Evolutionary conservation across 345 rosid genomes (phyloP), one percentile per base, ranked within the genome.

Genomic region (Citrus sp.): DNA sequence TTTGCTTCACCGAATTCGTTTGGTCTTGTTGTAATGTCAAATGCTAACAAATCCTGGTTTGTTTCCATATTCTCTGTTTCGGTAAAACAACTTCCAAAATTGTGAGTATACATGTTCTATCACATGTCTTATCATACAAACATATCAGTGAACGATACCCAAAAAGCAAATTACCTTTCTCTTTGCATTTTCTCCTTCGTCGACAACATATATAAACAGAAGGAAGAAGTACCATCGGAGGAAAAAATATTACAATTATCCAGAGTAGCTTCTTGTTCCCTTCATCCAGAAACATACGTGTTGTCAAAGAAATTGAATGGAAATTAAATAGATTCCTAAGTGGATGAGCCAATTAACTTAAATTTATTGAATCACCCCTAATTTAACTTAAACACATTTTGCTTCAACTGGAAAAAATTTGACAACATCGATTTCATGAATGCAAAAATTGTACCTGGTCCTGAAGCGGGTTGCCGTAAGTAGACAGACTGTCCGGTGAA

Each of bases 11-110:
- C 40, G 9, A 38, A 38, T 38, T 38, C 42, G 10, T 54, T 18
- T 8, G 7, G 22, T 5, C 74, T 40, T 10, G 24, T 42, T 1
- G 10, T 32, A 32, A 73, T 24, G 28, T 79, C 78, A 59, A 79
- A 79, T 42, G 56, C 67, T 28, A 79, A 59, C 68, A 79, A 56
- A 59, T 79, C 82, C 69, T 73, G 60, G 73, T 28, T 40, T 67
- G 76, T 5, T 61, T 62, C 72, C 6, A 2, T 8, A 40, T 40
- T 40, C 13, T 40, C 49, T 40, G 49, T 40, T 9, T 40, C 14
- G 10, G 13, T 40, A 40, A 16, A 9, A 67, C 38, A 40, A 27
- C 73, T 46, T 40, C 3, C 13, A 40, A 40, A 10, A 14, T 8
- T 38, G 42, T 38, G 10, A 38, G 42, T 9, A 0, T 38, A 38